phyloP scores from a whole-genome alignment of 352 stramenopile species.

The Pythium aquatile region DNA sequence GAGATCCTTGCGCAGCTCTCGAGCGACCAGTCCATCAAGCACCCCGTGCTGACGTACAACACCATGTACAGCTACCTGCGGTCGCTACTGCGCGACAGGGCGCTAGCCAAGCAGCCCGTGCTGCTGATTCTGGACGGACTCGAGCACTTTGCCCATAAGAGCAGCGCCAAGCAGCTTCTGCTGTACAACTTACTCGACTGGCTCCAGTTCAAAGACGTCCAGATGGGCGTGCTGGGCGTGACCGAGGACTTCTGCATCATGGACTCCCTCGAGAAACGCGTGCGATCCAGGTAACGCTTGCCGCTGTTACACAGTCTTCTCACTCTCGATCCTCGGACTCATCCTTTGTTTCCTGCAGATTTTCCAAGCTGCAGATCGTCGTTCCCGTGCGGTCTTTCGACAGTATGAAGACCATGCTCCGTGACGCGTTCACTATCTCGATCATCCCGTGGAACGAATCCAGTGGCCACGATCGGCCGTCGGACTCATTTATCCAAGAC shows the following conservation, averaged over 20 bases:
- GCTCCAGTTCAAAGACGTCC: constrained; percentile 78
- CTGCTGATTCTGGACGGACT: constrained; percentile 74
- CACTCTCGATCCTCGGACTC: neutral
- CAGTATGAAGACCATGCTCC: constrained; percentile 47
- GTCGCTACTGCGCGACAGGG: constrained; percentile 55
- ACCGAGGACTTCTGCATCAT: constrained; percentile 81
- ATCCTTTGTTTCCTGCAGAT: constrained; percentile 34
- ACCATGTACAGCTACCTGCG: constrained; percentile 86
- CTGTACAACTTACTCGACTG: constrained; percentile 87
- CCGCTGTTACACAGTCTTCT: neutral
- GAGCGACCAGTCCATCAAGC: constrained; percentile 51
- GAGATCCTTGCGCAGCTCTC: constrained; percentile 75
- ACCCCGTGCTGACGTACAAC: constrained; percentile 74
- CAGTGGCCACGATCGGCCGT: constrained; percentile 21
- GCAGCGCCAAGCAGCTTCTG: constrained; percentile 72
- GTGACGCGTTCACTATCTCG: constrained; percentile 37
- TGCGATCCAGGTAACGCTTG: constrained; percentile 55
- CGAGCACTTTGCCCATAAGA: constrained; percentile 70
- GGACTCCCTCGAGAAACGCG: constrained; percentile 79
- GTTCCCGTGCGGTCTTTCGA: constrained; percentile 57
- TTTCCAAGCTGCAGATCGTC: constrained; percentile 82
- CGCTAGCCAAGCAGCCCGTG: constrained; percentile 47
- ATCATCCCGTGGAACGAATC: constrained; percentile 31
- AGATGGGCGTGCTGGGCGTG: constrained; percentile 79
- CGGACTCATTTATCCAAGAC: constrained; percentile 30